Base-by-base conservation (phyloP, 1,284 basidiomycete genomes). In the Cryptococcus amylolentus region DNA sequence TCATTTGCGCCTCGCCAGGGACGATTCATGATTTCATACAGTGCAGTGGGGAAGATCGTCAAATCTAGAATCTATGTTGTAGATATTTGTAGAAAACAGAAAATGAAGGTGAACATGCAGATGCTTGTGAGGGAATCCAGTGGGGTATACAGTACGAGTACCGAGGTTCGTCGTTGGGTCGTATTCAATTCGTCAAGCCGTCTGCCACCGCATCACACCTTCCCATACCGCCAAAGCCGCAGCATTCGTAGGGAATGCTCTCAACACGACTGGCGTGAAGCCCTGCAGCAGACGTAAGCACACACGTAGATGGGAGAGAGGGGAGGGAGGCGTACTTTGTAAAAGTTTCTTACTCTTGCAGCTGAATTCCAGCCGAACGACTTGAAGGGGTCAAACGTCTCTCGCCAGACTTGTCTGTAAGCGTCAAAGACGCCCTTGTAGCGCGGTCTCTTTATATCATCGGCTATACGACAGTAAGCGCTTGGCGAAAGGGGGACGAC, bases 201-300 rank as follows among this genome's bases (percentile, higher is more conserved):
- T 23, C 13, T 27, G 37, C 48, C 72, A 72, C 37, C 73, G 57
- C 76, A 78, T 78, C 4, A 75, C 70, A 3, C 64, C 71, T 56
- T 78, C 76, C 73, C 75, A 78, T 4, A 78, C 76, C 3, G 73
- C 70, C 41, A 78, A 59, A 9, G 76, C 76, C 6, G 76, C 74
- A 5, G 76, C 76, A 54, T 78, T 78, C 0, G 75, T 76, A 1
- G 76, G 76, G 61, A 77, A 77, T 2, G 76, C 76, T 27, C 76
- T 56, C 9, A 78, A 57, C 1, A 71, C 71, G 26, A 77, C 75
- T 6, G 76, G 76, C 1, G 77, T 67, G 42, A 75, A 72, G 9
- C 76, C 76, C 74, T 77, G 50, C 35, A 7, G 27, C 18, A n/a
- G 40, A 10, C 1, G 58, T 63, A 60, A 61, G 58, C 52, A 42